A percentile compares a stretch with the other conserved stretches of the same genome.
Conservation (phyloP, 306 rosid species). For the Hippophae rhamnoides region DNA sequence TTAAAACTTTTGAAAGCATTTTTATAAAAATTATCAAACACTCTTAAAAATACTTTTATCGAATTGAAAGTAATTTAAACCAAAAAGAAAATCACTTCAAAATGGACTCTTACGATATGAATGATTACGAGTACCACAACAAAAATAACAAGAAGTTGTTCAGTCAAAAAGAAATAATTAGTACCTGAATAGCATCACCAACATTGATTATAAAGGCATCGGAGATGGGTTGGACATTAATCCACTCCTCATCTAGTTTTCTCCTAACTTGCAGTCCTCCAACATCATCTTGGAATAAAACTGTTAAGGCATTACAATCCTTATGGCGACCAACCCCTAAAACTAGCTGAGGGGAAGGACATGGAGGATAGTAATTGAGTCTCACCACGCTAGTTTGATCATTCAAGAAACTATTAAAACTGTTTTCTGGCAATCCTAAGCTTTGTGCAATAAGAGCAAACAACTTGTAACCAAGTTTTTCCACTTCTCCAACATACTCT, state of each 20-base stretch:
- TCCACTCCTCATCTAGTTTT: constrained; percentile 53
- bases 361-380: constrained; percentile 52
- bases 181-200: constrained; percentile 54
- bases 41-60: too few species aligned
- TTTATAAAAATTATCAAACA: too few species aligned
- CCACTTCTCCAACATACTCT: constrained; percentile 41
- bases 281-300: constrained; percentile 56
- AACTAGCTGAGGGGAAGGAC: constrained; percentile 47
- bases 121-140: not conserved
- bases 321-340: constrained; percentile 59
- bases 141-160: too few species aligned
- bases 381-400: constrained; percentile 34
- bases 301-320: constrained; percentile 41
- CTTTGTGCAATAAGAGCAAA: constrained; percentile 48
- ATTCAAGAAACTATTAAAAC: constrained; percentile 31
- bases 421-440: constrained; percentile 41
- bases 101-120: not conserved
- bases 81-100: too few species aligned
- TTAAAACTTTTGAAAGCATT: too few species aligned
- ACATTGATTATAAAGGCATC: constrained; percentile 50
- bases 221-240: constrained; percentile 46
- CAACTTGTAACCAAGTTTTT: constrained; percentile 33
- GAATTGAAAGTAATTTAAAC: too few species aligned
- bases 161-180: not conserved
- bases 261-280: constrained; percentile 57